Percentiles rank a stretch among this genome's conserved stretches.
phyloP scores from a whole-genome alignment of 225 moss, liverwort and hornwort species.

The Bryum argenteum region DNA sequence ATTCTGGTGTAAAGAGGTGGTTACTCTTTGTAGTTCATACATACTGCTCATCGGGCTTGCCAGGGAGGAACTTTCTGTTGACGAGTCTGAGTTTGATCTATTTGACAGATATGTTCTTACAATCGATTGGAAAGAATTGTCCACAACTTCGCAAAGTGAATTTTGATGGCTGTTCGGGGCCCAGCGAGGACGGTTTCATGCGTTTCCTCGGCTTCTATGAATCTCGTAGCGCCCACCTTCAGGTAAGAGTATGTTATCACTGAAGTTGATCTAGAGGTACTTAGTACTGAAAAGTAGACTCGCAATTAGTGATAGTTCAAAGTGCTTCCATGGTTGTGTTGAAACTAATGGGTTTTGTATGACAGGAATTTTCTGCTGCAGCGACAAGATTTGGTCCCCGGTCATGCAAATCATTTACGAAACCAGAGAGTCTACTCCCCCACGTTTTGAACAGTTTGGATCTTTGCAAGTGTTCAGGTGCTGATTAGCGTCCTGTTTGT shows the following conservation, averaged over 20 bases:
- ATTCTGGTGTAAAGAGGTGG: neutral
- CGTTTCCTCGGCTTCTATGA: constrained; percentile 43
- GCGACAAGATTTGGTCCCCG: constrained; percentile 60
- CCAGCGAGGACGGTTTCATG: constrained; percentile 66
- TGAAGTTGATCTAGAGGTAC: constrained; percentile 5
- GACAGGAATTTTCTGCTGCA: constrained; percentile 57
- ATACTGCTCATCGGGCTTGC: neutral
- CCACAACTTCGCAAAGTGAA: constrained; percentile 55
- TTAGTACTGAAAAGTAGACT: constrained; percentile 16
- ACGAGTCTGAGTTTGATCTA: constrained; percentile 11
- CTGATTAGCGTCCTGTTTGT: constrained; percentile 1
- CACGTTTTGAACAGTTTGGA: constrained; percentile 49
- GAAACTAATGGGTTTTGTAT: constrained; percentile 22
- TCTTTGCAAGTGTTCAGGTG: constrained; percentile 68
- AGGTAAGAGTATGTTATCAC: constrained; percentile 27
- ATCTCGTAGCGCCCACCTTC: constrained; percentile 28
- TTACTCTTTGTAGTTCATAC: constrained; percentile 2
- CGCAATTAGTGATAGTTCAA: constrained; percentile 14
- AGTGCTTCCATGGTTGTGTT: constrained; percentile 18
- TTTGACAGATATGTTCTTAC: constrained; percentile 55
- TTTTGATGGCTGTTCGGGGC: constrained; percentile 62
- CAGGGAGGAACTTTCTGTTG: constrained; percentile 17
- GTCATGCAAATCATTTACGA: constrained; percentile 45
- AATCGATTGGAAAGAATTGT: constrained; percentile 37
- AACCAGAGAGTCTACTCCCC: constrained; percentile 11